Evolutionary conservation across 1,139 yeast species (phyloP).

Genomic region (Geotrichum bryndzae): DNA sequence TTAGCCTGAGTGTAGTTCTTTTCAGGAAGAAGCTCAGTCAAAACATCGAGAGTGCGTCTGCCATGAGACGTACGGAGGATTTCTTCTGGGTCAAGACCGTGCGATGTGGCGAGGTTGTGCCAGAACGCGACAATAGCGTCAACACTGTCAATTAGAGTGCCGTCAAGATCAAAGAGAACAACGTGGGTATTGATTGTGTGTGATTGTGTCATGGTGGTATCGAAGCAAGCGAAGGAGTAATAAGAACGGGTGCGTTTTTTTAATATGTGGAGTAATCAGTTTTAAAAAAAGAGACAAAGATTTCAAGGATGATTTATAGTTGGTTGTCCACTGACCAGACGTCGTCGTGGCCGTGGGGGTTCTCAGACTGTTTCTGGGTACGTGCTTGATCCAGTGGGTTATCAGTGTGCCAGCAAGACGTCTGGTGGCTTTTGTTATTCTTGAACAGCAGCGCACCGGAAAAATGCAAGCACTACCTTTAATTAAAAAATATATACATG

Average conservation of each 20-base stretch:
- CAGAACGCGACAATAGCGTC: conserved; percentile 78
- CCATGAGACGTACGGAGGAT: conserved; percentile 76
- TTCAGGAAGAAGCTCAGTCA: conserved; percentile 46
- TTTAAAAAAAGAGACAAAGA: neutral
- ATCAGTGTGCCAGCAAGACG: neutral
- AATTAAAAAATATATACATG: no score
- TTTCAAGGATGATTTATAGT: neutral
- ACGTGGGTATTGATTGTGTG: neutral
- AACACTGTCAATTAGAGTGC: conserved; percentile 77
- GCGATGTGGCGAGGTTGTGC: conserved; percentile 66
- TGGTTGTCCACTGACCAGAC: neutral
- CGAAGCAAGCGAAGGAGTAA: neutral
- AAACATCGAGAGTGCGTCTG: conserved; percentile 72
- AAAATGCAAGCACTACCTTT: no score
- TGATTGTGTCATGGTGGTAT: neutral
- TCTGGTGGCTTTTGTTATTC: no score
- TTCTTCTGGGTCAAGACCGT: conserved; percentile 63
- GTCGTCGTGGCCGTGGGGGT: neutral
- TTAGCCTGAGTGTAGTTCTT: conserved; percentile 61
- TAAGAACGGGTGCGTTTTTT: neutral
- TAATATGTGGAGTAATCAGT: neutral
- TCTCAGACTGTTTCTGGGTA: neutral
- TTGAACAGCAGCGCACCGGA: no score
- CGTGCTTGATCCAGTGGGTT: neutral
- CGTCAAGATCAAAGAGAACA: conserved; percentile 72